phyloP scores from a whole-genome alignment of 495 filamentous ascomycete species.

The Hypoxylon crocopeplum region DNA sequence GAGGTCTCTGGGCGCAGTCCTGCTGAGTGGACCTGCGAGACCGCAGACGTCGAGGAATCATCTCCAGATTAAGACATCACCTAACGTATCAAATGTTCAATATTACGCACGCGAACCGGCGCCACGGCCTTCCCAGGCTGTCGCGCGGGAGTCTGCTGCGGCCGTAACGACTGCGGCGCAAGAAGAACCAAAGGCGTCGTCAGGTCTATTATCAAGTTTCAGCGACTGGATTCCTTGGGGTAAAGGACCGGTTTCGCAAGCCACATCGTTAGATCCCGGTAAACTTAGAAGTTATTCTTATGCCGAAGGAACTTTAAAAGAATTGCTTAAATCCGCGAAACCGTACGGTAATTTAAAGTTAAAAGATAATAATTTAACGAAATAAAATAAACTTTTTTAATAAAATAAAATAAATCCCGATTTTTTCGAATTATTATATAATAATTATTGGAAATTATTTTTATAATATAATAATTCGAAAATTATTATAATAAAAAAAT shows the following conservation, averaged over 20 bases:
- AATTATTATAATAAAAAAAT: not conserved
- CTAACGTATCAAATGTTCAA: not conserved
- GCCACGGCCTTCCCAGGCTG: constrained; percentile 2
- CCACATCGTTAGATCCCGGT: too few relatives aligned
- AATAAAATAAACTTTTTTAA: not conserved
- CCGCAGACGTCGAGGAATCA: constrained; percentile 22
- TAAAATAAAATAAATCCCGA: not conserved
- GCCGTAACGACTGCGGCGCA: constrained; percentile 1
- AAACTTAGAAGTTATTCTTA: constrained; percentile 1
- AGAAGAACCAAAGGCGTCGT: constrained; percentile 1
- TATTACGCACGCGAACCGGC: constrained; percentile 7
- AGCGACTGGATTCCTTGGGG: constrained; percentile 18
- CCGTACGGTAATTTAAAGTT: not conserved
- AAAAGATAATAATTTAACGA: not conserved
- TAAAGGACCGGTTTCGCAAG: too few relatives aligned
- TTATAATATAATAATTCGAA: not conserved
- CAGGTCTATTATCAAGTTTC: constrained; percentile 8
- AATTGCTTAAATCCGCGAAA: constrained; percentile 1
- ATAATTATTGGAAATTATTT: not conserved
- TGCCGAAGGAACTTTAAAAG: constrained; percentile 15
- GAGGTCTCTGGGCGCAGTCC: not conserved
- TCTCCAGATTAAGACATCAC: constrained; percentile 24
- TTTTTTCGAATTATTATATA: not conserved
- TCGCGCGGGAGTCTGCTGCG: constrained; percentile 7
- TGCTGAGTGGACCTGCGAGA: constrained; percentile 11